Evolutionary conservation across 495 filamentous ascomycete species (phyloP).

Genomic region (Acidomyces sp.): DNA sequence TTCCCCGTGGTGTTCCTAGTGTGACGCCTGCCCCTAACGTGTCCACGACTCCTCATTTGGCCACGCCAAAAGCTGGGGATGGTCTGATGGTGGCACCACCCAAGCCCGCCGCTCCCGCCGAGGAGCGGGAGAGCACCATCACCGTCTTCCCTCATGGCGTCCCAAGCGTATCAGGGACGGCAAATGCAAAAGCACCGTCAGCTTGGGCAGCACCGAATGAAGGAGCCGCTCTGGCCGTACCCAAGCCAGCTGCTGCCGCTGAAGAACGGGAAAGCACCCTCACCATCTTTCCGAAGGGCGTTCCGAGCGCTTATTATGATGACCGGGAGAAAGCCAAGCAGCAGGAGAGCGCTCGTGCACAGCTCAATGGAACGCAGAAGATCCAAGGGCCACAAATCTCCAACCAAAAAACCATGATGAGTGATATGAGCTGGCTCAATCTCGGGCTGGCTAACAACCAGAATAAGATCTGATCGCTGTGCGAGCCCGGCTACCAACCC

Average conservation of each 20-base stretch:
- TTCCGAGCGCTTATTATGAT: slow-evolving; percentile 17
- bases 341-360: background rate
- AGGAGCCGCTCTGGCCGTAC: slow-evolving; percentile 1
- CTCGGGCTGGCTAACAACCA: slow-evolving; percentile 18
- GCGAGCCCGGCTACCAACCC: too few relatives aligned
- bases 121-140: slow-evolving; percentile 27
- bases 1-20: slow-evolving; percentile 23
- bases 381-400: slow-evolving; percentile 1
- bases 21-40: too few relatives aligned
- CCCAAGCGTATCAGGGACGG: too few relatives aligned
- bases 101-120: too few relatives aligned
- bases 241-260: slow-evolving; percentile 2
- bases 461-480: slow-evolving; percentile 15
- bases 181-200: too few relatives aligned
- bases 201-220: too few relatives aligned
- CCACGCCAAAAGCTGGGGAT: too few relatives aligned
- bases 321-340: slow-evolving; percentile 12
- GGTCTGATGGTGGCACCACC: too few relatives aligned
- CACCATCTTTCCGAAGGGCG: slow-evolving; percentile 27
- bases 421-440: slow-evolving; percentile 33
- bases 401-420: slow-evolving; percentile 5
- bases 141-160: slow-evolving; percentile 28
- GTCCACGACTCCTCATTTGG: too few relatives aligned
- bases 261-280: slow-evolving; percentile 27
- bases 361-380: too few relatives aligned